Evolutionary conservation across 2,329 filamentous ascomycete species (phyloP).

Genomic region (Aureobasidium lini): DNA sequence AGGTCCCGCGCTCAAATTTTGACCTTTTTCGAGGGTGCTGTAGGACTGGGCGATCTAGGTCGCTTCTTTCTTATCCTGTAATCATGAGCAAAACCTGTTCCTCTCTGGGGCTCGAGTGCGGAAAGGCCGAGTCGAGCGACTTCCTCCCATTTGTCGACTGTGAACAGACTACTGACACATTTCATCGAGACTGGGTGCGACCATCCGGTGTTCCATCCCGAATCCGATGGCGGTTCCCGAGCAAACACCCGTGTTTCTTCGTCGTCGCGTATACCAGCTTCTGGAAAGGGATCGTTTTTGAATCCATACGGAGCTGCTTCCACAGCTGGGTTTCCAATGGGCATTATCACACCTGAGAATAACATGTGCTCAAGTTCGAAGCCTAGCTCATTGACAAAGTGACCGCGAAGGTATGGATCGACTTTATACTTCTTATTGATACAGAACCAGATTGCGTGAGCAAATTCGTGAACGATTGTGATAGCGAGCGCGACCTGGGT

Average conservation of each 20-base stretch:
- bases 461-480: neutral
- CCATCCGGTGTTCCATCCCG: neutral
- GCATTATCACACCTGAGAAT: neutral
- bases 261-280: too few relatives aligned
- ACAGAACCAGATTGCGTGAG: neutral
- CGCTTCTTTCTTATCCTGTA: too few relatives aligned
- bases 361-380: neutral
- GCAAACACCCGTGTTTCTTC: neutral
- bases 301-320: neutral
- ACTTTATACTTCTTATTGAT: neutral
- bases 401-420: neutral
- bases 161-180: neutral
- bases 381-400: neutral
- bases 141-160: neutral
- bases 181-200: neutral
- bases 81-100: too few relatives aligned
- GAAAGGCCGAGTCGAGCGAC: neutral
- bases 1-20: too few relatives aligned
- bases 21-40: too few relatives aligned
- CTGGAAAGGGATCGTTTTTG: neutral
- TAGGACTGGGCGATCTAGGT: too few relatives aligned
- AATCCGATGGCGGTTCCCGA: neutral
- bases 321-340: neutral
- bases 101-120: too few relatives aligned
- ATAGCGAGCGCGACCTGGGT: neutral